Percentiles rank a stretch among this genome's conserved stretches.
These are phyloP conservation scores for Geranium incanum DNA, from an alignment of 441 rosid species.

Conservation along the genomic window DNA sequence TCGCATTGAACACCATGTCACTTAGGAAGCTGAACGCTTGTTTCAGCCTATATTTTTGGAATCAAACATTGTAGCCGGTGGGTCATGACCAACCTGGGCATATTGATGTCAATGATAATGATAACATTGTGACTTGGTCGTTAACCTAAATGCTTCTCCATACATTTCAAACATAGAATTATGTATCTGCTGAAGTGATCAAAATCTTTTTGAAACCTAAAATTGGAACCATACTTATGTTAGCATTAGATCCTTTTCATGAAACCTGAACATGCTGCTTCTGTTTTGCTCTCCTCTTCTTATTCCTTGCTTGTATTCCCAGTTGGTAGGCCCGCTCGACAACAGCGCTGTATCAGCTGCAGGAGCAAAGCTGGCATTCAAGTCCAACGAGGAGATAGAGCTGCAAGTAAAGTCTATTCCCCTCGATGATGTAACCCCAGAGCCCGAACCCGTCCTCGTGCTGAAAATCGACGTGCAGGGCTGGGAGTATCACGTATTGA, in stretches of 20 bases:
- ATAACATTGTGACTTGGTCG: too few species aligned
- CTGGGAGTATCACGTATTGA: slow-evolving; percentile 90
- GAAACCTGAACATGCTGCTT: not conserved
- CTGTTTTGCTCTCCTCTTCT: not conserved
- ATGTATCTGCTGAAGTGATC: too few species aligned
- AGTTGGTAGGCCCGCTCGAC: slow-evolving; percentile 95
- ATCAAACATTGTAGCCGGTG: too few species aligned
- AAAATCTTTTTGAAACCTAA: not conserved
- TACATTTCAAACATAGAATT: not conserved
- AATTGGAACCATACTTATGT: not conserved
- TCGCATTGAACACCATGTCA: too few species aligned
- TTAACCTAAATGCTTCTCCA: not conserved
- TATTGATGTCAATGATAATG: too few species aligned
- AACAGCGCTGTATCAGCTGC: slow-evolving; percentile 89
- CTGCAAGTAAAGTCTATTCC: slow-evolving; percentile 75
- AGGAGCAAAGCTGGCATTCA: slow-evolving; percentile 87
- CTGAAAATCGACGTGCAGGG: slow-evolving; percentile 93
- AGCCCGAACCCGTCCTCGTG: slow-evolving; percentile 50
- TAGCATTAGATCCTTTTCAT: not conserved
- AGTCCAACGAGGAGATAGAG: slow-evolving; percentile 82
- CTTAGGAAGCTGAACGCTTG: too few species aligned
- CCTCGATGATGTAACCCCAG: slow-evolving; percentile 60
- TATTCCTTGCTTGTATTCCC: slow-evolving; percentile 15
- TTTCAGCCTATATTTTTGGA: too few species aligned
- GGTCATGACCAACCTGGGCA: too few species aligned